These are phyloP conservation scores for Candida piceae DNA, from an alignment of 805 yeast species.

Conservation along the genomic window DNA sequence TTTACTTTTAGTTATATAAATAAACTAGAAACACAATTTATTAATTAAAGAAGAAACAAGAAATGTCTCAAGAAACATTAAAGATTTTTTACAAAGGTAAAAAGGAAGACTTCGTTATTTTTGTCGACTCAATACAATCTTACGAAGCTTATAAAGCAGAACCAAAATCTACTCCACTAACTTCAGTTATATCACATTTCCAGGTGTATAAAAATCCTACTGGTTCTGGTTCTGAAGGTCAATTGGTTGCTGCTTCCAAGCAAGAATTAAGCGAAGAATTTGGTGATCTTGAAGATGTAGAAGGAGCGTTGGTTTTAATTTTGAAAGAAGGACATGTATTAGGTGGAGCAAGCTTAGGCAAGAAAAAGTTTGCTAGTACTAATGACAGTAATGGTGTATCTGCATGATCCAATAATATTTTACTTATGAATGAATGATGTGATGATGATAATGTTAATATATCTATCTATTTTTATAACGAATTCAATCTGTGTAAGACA, in stretches of 20 bases:
- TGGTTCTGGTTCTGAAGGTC: conserved; percentile 68
- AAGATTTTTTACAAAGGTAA: conserved; percentile 64
- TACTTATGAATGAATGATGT: too few relatives aligned
- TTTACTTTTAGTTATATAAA: too few relatives aligned
- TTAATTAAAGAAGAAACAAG: conserved; percentile 27
- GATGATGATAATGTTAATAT: too few relatives aligned
- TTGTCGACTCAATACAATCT: conserved; percentile 50
- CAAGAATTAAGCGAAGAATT: conserved; percentile 63
- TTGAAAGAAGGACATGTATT: conserved; percentile 56
- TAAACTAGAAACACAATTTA: too few relatives aligned
- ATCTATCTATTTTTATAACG: too few relatives aligned
- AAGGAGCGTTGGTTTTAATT: conserved; percentile 48
- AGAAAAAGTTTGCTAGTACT: conserved; percentile 27
- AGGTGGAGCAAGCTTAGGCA: conserved; percentile 22
- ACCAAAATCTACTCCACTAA: conserved; percentile 52
- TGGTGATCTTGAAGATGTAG: conserved; percentile 41
- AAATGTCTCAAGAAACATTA: conserved; percentile 23
- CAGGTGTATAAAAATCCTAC: conserved; percentile 57
- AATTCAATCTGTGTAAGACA: too few relatives aligned
- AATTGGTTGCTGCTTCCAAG: conserved; percentile 65
- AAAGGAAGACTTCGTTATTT: conserved; percentile 58
- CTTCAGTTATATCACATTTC: conserved; percentile 58
- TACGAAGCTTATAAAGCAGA: conserved; percentile 45
- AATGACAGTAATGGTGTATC: conserved; percentile 40
- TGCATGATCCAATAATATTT: not conserved